Percentiles rank a stretch among this genome's conserved stretches.
phyloP scores from a whole-genome alignment of 2,329 filamentous ascomycete species.

The Dothiorella sarmentorum region DNA sequence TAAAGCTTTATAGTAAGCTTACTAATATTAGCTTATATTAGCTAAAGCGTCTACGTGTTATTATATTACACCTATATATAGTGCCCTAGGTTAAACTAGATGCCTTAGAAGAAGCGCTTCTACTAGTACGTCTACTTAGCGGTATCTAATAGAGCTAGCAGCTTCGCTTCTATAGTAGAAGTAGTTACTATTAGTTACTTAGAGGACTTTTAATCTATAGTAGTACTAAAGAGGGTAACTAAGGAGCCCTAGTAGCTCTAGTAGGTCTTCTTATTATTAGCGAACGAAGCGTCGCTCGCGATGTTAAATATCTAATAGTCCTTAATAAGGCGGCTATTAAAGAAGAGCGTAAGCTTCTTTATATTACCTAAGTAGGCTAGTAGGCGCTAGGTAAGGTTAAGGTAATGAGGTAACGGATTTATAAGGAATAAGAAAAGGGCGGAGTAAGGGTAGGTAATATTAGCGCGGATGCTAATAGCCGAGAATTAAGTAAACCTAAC shows the following conservation, averaged over 20 bases:
- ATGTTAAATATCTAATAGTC: slow-evolving; percentile 10
- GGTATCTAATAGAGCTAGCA: slow-evolving; percentile 19
- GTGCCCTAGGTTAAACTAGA: slow-evolving; percentile 18
- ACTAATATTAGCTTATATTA: too few species aligned
- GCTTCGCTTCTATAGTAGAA: slow-evolving; percentile 24
- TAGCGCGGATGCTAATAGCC: slow-evolving; percentile 18
- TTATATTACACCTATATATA: neutral
- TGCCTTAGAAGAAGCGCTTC: slow-evolving; percentile 20
- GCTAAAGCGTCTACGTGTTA: too few species aligned
- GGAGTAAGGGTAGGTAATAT: slow-evolving; percentile 20
- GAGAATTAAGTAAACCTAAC: slow-evolving; percentile 22
- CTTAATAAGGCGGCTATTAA: slow-evolving; percentile 15
- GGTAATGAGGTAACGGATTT: slow-evolving; percentile 21
- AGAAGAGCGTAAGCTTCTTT: slow-evolving; percentile 9
- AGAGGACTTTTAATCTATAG: slow-evolving; percentile 23
- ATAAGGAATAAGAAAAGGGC: slow-evolving; percentile 21
- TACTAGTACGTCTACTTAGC: slow-evolving; percentile 19
- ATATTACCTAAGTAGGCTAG: slow-evolving; percentile 20
- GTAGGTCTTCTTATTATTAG: slow-evolving; percentile 20
- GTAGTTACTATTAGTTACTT: slow-evolving; percentile 22
- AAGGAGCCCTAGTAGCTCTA: slow-evolving; percentile 25
- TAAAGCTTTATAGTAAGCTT: too few species aligned
- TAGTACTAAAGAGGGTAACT: slow-evolving; percentile 24
- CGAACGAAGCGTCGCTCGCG: slow-evolving; percentile 22
- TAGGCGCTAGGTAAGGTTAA: slow-evolving; percentile 20